Base-by-base conservation (phyloP, 768 basidiomycete genomes). In the Xanthoconium purpureum region DNA sequence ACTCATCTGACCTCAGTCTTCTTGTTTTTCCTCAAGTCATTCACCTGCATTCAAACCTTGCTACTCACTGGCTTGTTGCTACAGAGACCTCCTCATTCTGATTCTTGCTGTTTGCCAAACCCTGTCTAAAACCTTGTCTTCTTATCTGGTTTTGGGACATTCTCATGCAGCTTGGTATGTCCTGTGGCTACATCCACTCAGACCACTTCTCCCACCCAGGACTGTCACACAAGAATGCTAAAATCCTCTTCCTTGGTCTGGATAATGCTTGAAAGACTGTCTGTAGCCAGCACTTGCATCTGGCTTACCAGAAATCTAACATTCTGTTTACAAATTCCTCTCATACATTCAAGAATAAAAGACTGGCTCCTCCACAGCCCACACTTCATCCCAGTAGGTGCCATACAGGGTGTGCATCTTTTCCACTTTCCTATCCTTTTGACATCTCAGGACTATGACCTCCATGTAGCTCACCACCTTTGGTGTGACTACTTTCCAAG, bases 401-500 rank as follows among this genome's bases (percentile, higher is more conserved):
- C 66, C 30, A 20, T 32, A 38, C 96, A 98, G 73, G 94, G 94
- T 93, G 52, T 57, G 78, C 68, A 24, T 36, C 45, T 29, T 36
- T 36, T 39, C 14, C 24, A 7, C 37, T 7, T 14, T 38, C 37
- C 33, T 59, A 24, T 45, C 9, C 4, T 35, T 10, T 28, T 48
- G 24, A 49, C n/a, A 29, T 51, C 38, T 42, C 30, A 3, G 40
- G 4, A 13, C 52, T 37, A 42, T 51, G 28, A 37, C 33, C 39
- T 42, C 30, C 29, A 29, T 36, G 18, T 65, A 85, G 97, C 97
- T 52, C 95, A 97, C 64, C 92, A 97, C 63, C 88, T 98, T 71
- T 99, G 97, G 97, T 86, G 94, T 56, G 95, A 99, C 75, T 99
- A 98, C 78, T 98, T 99, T 87, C 97, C 97, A 97, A 98, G 74